Evolutionary conservation across 1,284 basidiomycete species (phyloP), one percentile per base, ranked within the genome.

Genomic region (Malassezia restricta): DNA sequence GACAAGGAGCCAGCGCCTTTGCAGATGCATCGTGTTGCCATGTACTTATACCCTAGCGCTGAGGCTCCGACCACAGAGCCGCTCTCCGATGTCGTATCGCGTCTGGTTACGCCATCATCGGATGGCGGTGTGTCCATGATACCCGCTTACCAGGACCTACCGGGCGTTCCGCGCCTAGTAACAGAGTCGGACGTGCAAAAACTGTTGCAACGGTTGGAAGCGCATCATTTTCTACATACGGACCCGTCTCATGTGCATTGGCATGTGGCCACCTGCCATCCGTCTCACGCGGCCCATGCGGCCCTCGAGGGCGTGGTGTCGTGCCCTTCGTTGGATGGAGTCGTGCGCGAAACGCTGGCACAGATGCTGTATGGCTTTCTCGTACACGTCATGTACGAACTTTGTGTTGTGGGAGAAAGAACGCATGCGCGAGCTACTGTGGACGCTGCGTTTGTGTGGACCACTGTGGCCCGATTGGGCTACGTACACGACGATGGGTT

Each of bases 401-500:
- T 55, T 8, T 38, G 41, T 6, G 41, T 27, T 2, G 39, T 55
- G n/a, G 47, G 37, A 17, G 47, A 54, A 42, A 46, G 47, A 8
- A 28, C 15, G 8, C 30, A 39, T 35, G 27, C 20, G 3, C 40
- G 14, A 17, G 8, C n/a, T 29, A 24, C 14, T 9, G 15, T 54
- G 7, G 52, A 54, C 28, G 42, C 12, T 1, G 27, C 42, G 31
- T 20, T 35, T 20, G 46, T 54, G 11, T 54, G 52, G 52, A 40
- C 52, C 27, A 28, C 41, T 0, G 27, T 54, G 5, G 52, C 52
- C 11, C 52, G 52, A 24, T 39, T 48, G 2, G 52, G 52, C 3
- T 35, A n/a, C 20, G 29, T 24, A 38, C 9, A 29, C 15, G 24
- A 29, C 28, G 31, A 14, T 27, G 15, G 27, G 11, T n/a, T 40